Conservation (phyloP, 2,329 filamentous ascomycete genomes). For the Aspergillus latus region DNA sequence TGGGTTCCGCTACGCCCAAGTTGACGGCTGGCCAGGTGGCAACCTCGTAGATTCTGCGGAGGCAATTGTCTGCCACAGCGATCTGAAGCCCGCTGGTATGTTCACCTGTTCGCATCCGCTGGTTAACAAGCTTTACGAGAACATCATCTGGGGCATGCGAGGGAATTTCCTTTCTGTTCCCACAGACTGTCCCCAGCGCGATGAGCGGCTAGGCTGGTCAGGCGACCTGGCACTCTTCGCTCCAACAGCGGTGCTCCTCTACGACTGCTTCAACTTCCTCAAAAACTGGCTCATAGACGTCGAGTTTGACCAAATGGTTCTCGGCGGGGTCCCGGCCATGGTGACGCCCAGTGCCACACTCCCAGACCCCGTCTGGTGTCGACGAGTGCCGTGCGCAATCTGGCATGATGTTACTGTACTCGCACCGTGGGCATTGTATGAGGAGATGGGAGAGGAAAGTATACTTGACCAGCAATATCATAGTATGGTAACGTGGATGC, state of each 20-base stretch:
- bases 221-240: constrained; percentile 54
- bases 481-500: constrained; percentile 26
- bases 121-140: constrained; percentile 56
- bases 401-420: constrained; percentile 44
- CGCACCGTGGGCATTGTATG: constrained; percentile 38
- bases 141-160: constrained; percentile 57
- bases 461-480: constrained; percentile 37
- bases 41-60: constrained; percentile 7
- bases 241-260: constrained; percentile 55
- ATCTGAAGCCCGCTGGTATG: constrained; percentile 52
- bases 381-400: constrained; percentile 29
- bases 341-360: constrained; percentile 30
- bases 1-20: constrained; percentile 54
- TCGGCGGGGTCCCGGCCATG: constrained; percentile 30
- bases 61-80: constrained; percentile 48
- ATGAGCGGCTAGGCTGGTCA: constrained; percentile 57
- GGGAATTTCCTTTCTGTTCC: constrained; percentile 60
- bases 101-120: constrained; percentile 54
- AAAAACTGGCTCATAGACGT: constrained; percentile 53
- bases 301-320: constrained; percentile 33
- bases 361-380: constrained; percentile 6
- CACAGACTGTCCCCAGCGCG: constrained; percentile 59
- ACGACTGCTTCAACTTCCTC: constrained; percentile 53
- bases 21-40: constrained; percentile 18
- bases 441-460: constrained; percentile 33